These are phyloP conservation scores for Boletus barrowsii DNA, from an alignment of 768 basidiomycete genomes.

Conservation along the genomic window DNA sequence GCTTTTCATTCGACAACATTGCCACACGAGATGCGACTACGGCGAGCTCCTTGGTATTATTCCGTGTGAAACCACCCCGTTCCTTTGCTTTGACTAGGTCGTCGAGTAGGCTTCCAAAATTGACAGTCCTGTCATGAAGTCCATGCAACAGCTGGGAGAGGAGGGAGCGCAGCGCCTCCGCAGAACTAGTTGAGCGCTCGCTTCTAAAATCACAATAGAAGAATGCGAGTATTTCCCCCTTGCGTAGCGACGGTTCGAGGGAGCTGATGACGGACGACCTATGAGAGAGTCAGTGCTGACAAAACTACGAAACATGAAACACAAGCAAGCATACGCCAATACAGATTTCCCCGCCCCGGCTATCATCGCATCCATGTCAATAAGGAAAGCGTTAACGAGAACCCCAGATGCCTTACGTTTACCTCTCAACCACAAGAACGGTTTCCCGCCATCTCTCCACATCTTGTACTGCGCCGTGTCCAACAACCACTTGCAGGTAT, in stretches of 20 bases:
- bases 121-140: not conserved
- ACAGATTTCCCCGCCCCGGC: not conserved
- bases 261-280: not conserved
- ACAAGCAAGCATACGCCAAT: not conserved
- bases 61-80: not conserved
- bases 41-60: not conserved
- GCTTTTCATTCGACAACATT: not conserved
- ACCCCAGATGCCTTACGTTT: not conserved
- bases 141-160: not conserved
- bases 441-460: not conserved
- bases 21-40: not conserved
- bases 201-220: not conserved
- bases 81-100: not conserved
- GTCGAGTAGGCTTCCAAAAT: not conserved
- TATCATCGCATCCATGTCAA: not conserved
- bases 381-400: not conserved
- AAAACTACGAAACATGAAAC: too few species aligned
- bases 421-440: not conserved
- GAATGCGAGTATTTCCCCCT: not conserved
- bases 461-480: not conserved
- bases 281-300: too few species aligned
- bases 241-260: not conserved
- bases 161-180: not conserved
- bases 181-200: not conserved
- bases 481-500: slow-evolving; percentile 3